Evolutionary conservation across 306 rosid species (phyloP).

Genomic region (Acacia confusa): DNA sequence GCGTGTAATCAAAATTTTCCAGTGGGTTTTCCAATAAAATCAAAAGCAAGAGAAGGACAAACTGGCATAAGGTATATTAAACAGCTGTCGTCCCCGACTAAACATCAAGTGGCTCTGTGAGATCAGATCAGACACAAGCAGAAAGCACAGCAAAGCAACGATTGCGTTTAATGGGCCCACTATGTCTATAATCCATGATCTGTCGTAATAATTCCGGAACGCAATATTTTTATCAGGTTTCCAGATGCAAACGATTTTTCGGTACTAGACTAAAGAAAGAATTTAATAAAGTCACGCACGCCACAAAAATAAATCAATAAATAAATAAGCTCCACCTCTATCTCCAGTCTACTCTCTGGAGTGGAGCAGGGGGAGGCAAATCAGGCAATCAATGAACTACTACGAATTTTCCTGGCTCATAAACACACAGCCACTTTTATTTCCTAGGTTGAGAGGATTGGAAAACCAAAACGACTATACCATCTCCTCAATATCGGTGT

Average conservation of each 20-base stretch:
- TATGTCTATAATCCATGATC: neutral
- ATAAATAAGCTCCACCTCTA: neutral
- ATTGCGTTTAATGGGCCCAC: neutral
- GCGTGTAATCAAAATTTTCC: neutral
- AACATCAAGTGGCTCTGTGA: neutral
- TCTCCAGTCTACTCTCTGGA: neutral
- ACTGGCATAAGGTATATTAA: neutral
- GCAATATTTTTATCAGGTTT: neutral
- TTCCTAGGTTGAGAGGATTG: neutral
- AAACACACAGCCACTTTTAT: neutral
- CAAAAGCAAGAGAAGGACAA: neutral
- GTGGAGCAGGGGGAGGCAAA: neutral
- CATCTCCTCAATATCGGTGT: too few relatives aligned
- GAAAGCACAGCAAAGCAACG: neutral
- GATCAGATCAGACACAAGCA: conserved; percentile 1
- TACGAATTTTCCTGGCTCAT: neutral
- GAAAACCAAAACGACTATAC: too few relatives aligned
- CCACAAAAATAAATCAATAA: neutral
- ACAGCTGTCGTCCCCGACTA: neutral
- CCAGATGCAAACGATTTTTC: neutral
- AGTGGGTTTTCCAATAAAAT: neutral
- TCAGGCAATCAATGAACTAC: neutral
- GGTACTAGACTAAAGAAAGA: neutral
- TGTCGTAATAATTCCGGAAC: neutral
- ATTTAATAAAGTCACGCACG: neutral